Evolutionary conservation across 208 protist species (phyloP), one percentile per base, ranked within the genome.

Genomic region (Leishmania mexicana): DNA sequence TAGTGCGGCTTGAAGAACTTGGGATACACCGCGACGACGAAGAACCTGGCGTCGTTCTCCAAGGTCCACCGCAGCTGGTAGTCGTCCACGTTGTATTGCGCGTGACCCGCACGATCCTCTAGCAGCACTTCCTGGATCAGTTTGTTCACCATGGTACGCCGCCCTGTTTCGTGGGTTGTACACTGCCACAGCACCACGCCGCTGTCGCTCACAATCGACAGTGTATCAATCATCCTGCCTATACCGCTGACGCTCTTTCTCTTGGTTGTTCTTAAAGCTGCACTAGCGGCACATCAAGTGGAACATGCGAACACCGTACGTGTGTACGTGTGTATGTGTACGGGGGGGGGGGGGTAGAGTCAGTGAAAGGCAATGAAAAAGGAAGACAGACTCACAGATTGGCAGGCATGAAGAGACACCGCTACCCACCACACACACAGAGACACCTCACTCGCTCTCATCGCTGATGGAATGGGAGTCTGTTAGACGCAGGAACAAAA

Each of bases 61-160:
- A 99, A 86, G 7, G 84, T 82, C 97, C 98, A 99, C 54, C 90
- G 88, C 74, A 99, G n/a, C 76, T 94, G 94, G 88, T 98, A 98
- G 58, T 95, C 90, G 58, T 90, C 90, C 15, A 95, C 83, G 60
- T 91, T 82, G 78, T 89, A 83, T 77, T 94, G 85, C n/a, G 82
- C 86, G 75, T 94, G 88, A 35, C 96, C 91, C 17, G 91, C 90
- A 58, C 97, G 94, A 73, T 98, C 96, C 84, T 99, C 97, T 54
- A 99, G 87, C 40, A 99, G 85, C 24, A 99, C 96, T 7, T 94
- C 96, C 68, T 95, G 87, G 76, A 99, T 98, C 35, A 99, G 84
- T 40, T 85, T 83, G 83, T 99, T 98, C 28, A 99, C 89, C 70
- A 98, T 94, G 17, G 87, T 87, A 13, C 97, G 95, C 11, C 92